These are phyloP conservation scores for Chlorella vulgaris DNA, from an alignment of 139 green algal species.

Conservation along the genomic window DNA sequence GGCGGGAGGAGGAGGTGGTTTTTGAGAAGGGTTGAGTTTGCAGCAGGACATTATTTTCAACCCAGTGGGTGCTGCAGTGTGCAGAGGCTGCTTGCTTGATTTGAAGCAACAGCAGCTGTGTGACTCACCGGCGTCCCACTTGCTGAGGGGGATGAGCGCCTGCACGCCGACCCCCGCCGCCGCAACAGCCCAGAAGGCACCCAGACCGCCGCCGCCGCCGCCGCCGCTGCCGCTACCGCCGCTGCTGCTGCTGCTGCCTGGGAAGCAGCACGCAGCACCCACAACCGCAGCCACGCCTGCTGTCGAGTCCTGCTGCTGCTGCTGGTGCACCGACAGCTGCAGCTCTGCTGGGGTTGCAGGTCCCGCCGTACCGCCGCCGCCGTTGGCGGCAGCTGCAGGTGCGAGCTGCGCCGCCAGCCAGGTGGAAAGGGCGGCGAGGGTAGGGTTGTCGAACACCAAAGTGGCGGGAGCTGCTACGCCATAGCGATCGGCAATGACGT, in stretches of 20 bases:
- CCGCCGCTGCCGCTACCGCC: no score
- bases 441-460: conserved; percentile 85
- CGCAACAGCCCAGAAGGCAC: not conserved
- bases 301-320: no score
- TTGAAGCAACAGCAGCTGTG: no score
- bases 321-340: not conserved
- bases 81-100: no score
- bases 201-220: not conserved
- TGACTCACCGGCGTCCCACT: conserved; percentile 13
- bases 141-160: not conserved
- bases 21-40: not conserved
- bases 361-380: not conserved
- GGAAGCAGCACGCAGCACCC: not conserved
- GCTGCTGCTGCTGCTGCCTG: not conserved
- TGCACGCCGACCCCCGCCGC: not conserved
- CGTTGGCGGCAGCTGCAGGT: not conserved
- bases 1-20: not conserved
- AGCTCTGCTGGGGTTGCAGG: not conserved
- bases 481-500: conserved; percentile 53
- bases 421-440: conserved; percentile 32
- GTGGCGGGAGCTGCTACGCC: conserved; percentile 48
- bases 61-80: no score
- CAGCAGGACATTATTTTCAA: not conserved
- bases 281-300: not conserved
- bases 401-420: not conserved